Base-by-base conservation (phyloP, 768 basidiomycete species). In the Nevesoporus exiguus region DNA sequence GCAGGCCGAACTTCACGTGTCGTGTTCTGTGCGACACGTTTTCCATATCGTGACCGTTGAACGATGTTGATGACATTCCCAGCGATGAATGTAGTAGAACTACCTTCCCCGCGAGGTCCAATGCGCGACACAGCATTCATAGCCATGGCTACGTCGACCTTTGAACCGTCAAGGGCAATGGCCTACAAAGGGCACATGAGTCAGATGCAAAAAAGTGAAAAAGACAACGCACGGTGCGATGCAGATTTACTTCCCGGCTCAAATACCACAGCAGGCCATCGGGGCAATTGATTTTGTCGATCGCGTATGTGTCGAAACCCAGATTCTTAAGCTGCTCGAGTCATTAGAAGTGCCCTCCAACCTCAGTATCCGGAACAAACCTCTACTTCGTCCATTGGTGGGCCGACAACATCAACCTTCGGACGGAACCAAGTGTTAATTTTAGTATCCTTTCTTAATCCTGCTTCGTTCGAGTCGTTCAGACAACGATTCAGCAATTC, bases 241-340 rank as follows among this genome's bases (percentile, higher is more conserved):
- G 89, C 39, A 98, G 66, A 49, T 80, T 77, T 14, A 85, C 62
- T 36, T 86, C 80, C 13, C 75, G 74, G 59, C 72, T 79, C 21
- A 98, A 70, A 74, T 77, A 99, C 73, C 80, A 84, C 54, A 78
- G 73, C 70, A 98, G 76, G 3, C 86, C 86, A 9, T 82, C 77
- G 0, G 94, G 90, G 51, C 83, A 95, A 5, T 81, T 80, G 41
- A 98, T 74, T 55, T 85, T 86, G 60, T 98, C 86, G 22, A 94
- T 74, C 0, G 89, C 91, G 61, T 88, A 95, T 3, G 86, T 85
- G 57, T 94, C 86, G 63, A 98, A 92, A 5, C 84, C 83, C 17
- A 84, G 66, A 15, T 58, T 54, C 22, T 59, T 57, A 62, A 98
- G 70, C 90, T 96, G 54, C 11, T 59, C 46, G 5, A 41, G 27